Base-by-base conservation (phyloP, 768 basidiomycete genomes). In the Pisolithus tinctorius region DNA sequence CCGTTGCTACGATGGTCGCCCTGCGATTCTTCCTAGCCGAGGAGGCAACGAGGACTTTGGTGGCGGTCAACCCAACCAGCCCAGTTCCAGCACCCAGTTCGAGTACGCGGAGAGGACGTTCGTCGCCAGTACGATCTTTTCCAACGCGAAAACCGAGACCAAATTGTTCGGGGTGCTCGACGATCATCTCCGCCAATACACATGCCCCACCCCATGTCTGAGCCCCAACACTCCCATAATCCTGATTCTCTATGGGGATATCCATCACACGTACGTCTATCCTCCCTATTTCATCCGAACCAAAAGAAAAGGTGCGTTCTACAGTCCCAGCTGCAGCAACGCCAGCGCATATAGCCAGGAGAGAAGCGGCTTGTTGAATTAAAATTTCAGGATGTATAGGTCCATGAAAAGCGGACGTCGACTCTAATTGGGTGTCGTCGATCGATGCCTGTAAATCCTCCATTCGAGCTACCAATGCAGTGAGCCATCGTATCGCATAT, bases 121-220 rank as follows among this genome's bases (percentile, higher is more conserved):
- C 14, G 20, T 10, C 8, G 4, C 11, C 9, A 1, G 16, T 14
- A 37, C 16, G 31, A 34, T 46, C 4, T 3, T 17, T 8, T 4
- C 20, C 20, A 34, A 5, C 3, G n/a, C 4, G 27, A 36, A 9
- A 31, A 17, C 45, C 51, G 5, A 81, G 61, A 8, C 77, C 77
- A 60, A 85, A 89, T 26, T 55, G 55, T 3, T 56, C 60, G 0
- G 89, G 86, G 29, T 72, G 62, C 27, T 82, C 74, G 3, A 77
- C 78, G 38, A 93, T 79, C 68, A 82, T 76, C 61, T 89, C 85
- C 0, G 89, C 80, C 50, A 94, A 74, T 6, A 93, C 79, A 57
- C 85, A 90, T 3, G 88, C 85, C 9, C 85, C 81, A 4, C 89
- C 90, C 92, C 91, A 94, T 0, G 90, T 93, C 68, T 93, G 91